Evolutionary conservation across 176 grass and related monocot genomes (phyloP).

Genomic region (Metroxylon sagu): DNA sequence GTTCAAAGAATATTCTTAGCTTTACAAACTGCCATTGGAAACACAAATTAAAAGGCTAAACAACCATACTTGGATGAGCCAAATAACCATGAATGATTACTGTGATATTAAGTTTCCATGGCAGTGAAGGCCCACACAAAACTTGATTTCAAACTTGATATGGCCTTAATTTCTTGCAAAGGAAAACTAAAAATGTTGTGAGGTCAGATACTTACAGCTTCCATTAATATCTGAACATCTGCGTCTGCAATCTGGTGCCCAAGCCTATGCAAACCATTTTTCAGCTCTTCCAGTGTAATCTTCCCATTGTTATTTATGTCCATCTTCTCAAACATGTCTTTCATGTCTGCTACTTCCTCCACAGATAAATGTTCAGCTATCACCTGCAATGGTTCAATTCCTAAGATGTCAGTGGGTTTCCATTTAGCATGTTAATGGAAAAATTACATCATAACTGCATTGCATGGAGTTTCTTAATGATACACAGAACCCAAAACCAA

Average conservation of each 20-base stretch:
- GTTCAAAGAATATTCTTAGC: too few species aligned
- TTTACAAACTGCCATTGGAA: too few species aligned
- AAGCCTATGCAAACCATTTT: conserved; percentile 9
- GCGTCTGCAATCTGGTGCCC: conserved; percentile 13
- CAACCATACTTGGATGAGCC: too few species aligned
- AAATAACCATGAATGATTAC: too few species aligned
- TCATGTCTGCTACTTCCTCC: conserved; percentile 11
- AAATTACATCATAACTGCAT: not conserved
- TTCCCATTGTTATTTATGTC: conserved; percentile 9
- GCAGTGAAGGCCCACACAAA: not conserved
- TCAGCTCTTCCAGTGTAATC: conserved; percentile 6
- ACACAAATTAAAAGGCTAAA: too few species aligned
- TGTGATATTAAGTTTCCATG: not conserved
- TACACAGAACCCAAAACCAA: not conserved
- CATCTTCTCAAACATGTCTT: conserved; percentile 15
- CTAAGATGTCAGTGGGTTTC: not conserved
- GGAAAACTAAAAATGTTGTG: not conserved
- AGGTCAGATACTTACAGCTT: conserved; percentile 7
- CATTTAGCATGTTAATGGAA: not conserved
- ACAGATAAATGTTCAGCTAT: conserved; percentile 18
- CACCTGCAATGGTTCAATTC: conserved; percentile 2
- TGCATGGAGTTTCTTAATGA: too few species aligned
- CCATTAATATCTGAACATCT: conserved; percentile 18
- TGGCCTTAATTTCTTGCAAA: not conserved
- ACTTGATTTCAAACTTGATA: not conserved